Base-by-base conservation (phyloP, 768 basidiomycete species). In the Paxillus ammoniavirescens region DNA sequence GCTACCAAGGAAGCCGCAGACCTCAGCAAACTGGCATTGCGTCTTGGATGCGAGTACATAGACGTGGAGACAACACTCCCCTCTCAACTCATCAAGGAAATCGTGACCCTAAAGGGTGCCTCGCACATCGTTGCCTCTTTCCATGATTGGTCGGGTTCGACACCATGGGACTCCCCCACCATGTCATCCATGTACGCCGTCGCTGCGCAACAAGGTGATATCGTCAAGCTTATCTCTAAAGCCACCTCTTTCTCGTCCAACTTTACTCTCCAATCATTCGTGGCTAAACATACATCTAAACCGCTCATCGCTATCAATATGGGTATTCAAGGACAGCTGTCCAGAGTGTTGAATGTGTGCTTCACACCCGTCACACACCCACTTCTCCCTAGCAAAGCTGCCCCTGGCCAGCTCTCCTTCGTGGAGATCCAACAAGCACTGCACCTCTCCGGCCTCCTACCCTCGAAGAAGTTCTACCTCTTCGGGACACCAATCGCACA, bases 241-340 rank as follows among this genome's bases (percentile, higher is more conserved):
- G 94, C 96, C 9, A 79, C 77, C 50, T 71, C 72, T 4, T 60
- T 92, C 17, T 75, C 81, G 56, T 93, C 95, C 65, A 98, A 98
- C 72, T 81, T 93, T 58, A 74, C 80, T 1, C 77, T 98, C 50
- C 81, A 85, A 49, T 69, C 80, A 9, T 99, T 98, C 65, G 85
- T 84, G 40, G 65, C 77, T 14, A 74, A 77, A 28, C 73, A 78
- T 2, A 69, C 74, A 13, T 70, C 82, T 12, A 96, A 92, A 65
- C 96, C 94, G 2, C 77, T 98, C 63, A 84, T 99, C 52, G 93
- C 94, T 5, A 88, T 98, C 75, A 98, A 98, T 72, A 95, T 96
- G 86, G 93, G 93, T 15, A 64, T 77, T 15, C 81, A 83, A 45
- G 97, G 97, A 12, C 95, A 98, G 69, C 78, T 98, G 65, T 94